A percentile compares a stretch with the other conserved stretches of the same genome.
Conservation (phyloP, 192 early-diverging fungal genomes). For the Podila verticillata region DNA sequence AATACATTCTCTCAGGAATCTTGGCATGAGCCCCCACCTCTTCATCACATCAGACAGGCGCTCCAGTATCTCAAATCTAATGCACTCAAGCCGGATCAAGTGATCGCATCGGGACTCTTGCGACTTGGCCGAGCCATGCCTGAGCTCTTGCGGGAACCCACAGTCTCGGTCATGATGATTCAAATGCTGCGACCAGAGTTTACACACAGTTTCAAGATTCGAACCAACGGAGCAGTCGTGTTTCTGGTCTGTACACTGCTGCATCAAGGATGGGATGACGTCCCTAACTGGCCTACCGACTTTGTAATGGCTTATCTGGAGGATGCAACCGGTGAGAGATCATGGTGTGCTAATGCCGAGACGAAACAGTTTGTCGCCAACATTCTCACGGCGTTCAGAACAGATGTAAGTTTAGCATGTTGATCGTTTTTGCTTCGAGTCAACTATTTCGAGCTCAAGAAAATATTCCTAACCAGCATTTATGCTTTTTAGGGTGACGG, state of each 20-base stretch:
- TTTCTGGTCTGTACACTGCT: slow-evolving; percentile 36
- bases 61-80: slow-evolving; percentile 38
- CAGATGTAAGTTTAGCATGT: slow-evolving; percentile 8
- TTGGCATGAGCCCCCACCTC: slow-evolving; percentile 34
- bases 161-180: slow-evolving; percentile 28
- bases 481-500: background rate
- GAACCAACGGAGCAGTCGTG: slow-evolving; percentile 42
- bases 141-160: slow-evolving; percentile 20
- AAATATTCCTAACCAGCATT: too few relatives aligned
- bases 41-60: slow-evolving; percentile 33
- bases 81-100: slow-evolving; percentile 41
- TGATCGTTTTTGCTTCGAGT: background rate
- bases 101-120: slow-evolving; percentile 34
- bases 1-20: slow-evolving; percentile 29
- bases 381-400: slow-evolving; percentile 35
- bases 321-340: slow-evolving; percentile 39
- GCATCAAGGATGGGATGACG: slow-evolving; percentile 38
- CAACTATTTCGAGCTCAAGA: background rate
- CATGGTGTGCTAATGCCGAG: slow-evolving; percentile 37
- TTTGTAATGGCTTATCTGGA: slow-evolving; percentile 51
- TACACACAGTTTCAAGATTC: slow-evolving; percentile 43
- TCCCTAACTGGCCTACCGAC: slow-evolving; percentile 45
- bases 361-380: slow-evolving; percentile 39
- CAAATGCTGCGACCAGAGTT: slow-evolving; percentile 47
- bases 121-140: slow-evolving; percentile 43